Conservation (phyloP, 371 early-diverging fungal species). For the Mucor indicus region DNA sequence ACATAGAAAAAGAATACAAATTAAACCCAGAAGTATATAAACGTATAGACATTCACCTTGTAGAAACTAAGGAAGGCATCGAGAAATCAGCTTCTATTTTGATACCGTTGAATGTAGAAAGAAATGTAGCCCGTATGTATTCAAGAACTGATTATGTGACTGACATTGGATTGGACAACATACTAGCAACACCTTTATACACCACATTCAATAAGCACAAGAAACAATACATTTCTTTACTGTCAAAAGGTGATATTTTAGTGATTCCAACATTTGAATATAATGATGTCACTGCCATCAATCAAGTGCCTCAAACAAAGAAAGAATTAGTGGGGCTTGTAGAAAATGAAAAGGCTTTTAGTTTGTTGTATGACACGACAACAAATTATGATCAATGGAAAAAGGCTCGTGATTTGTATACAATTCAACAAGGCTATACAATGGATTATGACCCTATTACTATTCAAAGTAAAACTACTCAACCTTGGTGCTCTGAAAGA, state of each 20-base stretch:
- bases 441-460: conserved; percentile 51
- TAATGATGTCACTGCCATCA: background rate
- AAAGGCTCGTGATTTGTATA: conserved; percentile 24
- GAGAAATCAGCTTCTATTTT: conserved; percentile 20
- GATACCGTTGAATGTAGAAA: conserved; percentile 37
- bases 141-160: conserved; percentile 32
- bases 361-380: conserved; percentile 35
- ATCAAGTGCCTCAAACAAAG: conserved; percentile 23
- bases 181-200: conserved; percentile 33
- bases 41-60: conserved; percentile 37
- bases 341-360: conserved; percentile 19
- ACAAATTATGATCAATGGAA: conserved; percentile 35
- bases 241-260: conserved; percentile 38
- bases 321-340: conserved; percentile 26
- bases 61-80: conserved; percentile 12
- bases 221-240: conserved; percentile 20
- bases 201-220: conserved; percentile 28
- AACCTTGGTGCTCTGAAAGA: conserved; percentile 50
- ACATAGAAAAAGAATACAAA: conserved; percentile 20
- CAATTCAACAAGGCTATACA: conserved; percentile 35
- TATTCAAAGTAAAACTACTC: conserved; percentile 38
- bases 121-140: conserved; percentile 46
- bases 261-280: conserved; percentile 42
- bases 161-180: conserved; percentile 29
- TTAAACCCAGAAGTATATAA: conserved; percentile 15